These are phyloP conservation scores for Solanum hybrid DNA, from an alignment of 305 asterid species.

Conservation along the genomic window DNA sequence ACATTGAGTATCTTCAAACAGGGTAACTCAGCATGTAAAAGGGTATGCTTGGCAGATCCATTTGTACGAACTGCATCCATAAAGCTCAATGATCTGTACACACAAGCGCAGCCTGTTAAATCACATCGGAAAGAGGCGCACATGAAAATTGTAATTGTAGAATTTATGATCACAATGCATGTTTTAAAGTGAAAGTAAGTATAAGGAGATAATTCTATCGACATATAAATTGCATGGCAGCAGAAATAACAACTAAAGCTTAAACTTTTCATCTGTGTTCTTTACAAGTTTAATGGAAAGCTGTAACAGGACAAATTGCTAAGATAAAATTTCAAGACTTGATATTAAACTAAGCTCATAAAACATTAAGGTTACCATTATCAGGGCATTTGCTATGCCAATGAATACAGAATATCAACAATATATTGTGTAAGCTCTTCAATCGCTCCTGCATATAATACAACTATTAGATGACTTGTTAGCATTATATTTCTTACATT, in stretches of 20 bases:
- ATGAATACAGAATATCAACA: conserved; percentile 32
- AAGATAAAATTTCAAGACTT: not conserved
- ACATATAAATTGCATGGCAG: not conserved
- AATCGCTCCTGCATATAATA: too few species aligned
- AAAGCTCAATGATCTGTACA: conserved; percentile 79
- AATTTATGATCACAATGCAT: not conserved
- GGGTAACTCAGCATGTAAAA: too few species aligned
- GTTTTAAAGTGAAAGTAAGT: not conserved
- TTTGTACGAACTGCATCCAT: conserved; percentile 23
- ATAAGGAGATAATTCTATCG: not conserved
- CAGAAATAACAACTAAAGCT: too few species aligned
- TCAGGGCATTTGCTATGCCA: conserved; percentile 80
- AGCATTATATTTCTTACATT: too few species aligned
- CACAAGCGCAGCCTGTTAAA: conserved; percentile 68
- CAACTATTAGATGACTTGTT: too few species aligned
- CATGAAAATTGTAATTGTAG: not conserved
- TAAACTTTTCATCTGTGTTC: not conserved
- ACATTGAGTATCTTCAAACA: too few species aligned
- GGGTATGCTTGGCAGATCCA: too few species aligned
- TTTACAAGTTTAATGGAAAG: not conserved
- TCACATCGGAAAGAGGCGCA: not conserved
- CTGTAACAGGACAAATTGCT: not conserved
- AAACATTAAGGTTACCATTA: conserved; percentile 42
- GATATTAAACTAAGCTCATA: not conserved
- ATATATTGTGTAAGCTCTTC: conserved; percentile 9